A percentile compares a stretch with the other conserved stretches of the same genome.
Evolutionary conservation across 345 rosid species (phyloP).

Genomic region (Trapa bicornis): DNA sequence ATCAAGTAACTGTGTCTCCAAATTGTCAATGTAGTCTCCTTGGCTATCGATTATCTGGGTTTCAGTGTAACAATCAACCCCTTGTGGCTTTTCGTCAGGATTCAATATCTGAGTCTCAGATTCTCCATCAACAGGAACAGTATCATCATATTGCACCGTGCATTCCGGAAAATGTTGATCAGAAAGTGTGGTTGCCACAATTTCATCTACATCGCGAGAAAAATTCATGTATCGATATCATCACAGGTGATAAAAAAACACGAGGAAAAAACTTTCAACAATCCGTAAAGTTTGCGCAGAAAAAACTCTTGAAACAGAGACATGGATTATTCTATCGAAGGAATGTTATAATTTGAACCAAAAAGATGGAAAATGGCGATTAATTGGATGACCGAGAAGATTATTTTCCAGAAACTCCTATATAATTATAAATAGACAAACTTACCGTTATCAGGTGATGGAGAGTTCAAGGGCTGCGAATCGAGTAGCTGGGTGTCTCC

Average conservation of each 20-base stretch:
- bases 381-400: neutral
- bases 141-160: slow-evolving; percentile 13
- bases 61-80: slow-evolving; percentile 5
- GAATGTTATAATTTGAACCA: neutral
- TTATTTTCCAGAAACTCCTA: neutral
- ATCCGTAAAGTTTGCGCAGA: neutral
- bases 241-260: too few species aligned
- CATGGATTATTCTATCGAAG: neutral
- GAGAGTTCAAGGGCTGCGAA: neutral
- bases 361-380: neutral
- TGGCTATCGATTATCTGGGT: slow-evolving; percentile 7
- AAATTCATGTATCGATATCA: neutral
- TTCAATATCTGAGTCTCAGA: slow-evolving; percentile 23
- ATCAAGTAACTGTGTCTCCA: slow-evolving; percentile 7
- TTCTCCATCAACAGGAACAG: slow-evolving; percentile 15
- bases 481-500: slow-evolving; percentile 6
- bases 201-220: slow-evolving; percentile 12
- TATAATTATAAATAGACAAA: neutral
- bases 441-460: neutral
- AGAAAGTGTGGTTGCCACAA: slow-evolving; percentile 6
- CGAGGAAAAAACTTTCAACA: neutral
- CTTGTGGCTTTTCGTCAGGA: slow-evolving; percentile 11
- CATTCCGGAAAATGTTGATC: slow-evolving; percentile 1
- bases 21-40: neutral
- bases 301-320: neutral